Percentiles rank a stretch among this genome's conserved stretches.
These are phyloP conservation scores for Rhodotorula paludigena DNA, from an alignment of 768 basidiomycete species.

Conservation along the genomic window DNA sequence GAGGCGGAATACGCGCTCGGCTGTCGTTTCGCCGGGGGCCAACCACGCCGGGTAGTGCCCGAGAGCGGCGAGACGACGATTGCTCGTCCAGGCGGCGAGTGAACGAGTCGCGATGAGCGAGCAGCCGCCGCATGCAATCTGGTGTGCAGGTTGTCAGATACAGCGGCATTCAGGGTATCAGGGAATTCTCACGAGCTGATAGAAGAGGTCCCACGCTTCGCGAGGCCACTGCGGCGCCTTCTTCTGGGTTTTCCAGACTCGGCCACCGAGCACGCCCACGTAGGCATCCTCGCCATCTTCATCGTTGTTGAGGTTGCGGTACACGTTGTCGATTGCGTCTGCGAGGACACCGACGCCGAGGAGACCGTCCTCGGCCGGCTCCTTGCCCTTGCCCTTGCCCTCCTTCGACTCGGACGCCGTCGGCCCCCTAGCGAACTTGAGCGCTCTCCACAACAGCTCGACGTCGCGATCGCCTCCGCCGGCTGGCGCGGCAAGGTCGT, in stretches of 20 bases:
- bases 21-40: background rate
- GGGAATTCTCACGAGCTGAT: conserved; percentile 24
- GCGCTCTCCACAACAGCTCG: conserved; percentile 24
- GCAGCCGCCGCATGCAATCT: conserved; percentile 34
- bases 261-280: conserved; percentile 24
- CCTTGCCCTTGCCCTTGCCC: background rate
- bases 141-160: background rate
- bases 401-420: background rate
- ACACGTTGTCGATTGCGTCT: conserved; percentile 15
- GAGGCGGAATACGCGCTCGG: conserved; percentile 33
- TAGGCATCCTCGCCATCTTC: background rate
- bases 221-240: background rate
- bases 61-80: conserved; percentile 35
- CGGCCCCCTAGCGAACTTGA: conserved; percentile 24
- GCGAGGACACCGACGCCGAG: conserved; percentile 27
- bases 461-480: background rate
- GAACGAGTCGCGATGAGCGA: conserved; percentile 26
- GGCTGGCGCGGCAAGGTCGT: too few relatives aligned
- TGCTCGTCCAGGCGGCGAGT: conserved; percentile 13
- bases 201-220: conserved; percentile 34
- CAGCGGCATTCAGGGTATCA: too few relatives aligned
- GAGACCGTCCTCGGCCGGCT: background rate
- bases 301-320: background rate
- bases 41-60: conserved; percentile 32
- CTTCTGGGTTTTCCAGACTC: conserved; percentile 8